Conservation (phyloP, 768 basidiomycete genomes). For the Sutorius australiensis region DNA sequence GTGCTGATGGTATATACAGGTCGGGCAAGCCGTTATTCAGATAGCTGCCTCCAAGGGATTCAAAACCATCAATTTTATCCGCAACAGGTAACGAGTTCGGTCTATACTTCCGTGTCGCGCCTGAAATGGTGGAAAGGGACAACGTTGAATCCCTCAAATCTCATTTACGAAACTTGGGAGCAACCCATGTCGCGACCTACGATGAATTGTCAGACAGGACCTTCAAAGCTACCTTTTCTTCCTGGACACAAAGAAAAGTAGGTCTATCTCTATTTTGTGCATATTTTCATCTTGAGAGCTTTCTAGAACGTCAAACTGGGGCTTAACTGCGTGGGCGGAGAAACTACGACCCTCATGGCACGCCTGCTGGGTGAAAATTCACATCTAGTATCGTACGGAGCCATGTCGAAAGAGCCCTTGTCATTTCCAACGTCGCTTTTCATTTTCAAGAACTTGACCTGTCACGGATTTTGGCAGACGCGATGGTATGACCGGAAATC, state of each 20-base stretch:
- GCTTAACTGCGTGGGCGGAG: conserved; percentile 63
- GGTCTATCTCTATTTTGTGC: conserved; percentile 12
- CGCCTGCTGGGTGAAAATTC: conserved; percentile 62
- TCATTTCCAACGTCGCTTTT: conserved; percentile 72
- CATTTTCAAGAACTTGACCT: conserved; percentile 80
- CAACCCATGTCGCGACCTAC: conserved; percentile 74
- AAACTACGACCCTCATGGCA: conserved; percentile 64
- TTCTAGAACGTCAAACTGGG: conserved; percentile 41
- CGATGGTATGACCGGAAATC: conserved; percentile 59
- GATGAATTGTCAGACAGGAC: conserved; percentile 62
- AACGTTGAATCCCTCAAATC: conserved; percentile 47
- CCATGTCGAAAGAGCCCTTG: conserved; percentile 83
- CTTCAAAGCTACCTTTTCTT: conserved; percentile 50
- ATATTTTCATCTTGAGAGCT: background rate
- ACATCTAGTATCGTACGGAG: conserved; percentile 83
- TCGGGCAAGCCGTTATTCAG: conserved; percentile 84
- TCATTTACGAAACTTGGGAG: conserved; percentile 59
- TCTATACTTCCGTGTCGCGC: background rate
- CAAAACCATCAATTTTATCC: conserved; percentile 79
- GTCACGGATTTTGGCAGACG: conserved; percentile 77
- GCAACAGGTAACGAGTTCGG: conserved; percentile 49
- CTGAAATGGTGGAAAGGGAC: conserved; percentile 38
- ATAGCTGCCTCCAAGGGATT: conserved; percentile 69
- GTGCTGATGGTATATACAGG: conserved; percentile 36
- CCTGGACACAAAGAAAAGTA: conserved; percentile 65